These are phyloP conservation scores for Penicillium hordei DNA, from an alignment of 2,329 filamentous ascomycete genomes.

Conservation along the genomic window DNA sequence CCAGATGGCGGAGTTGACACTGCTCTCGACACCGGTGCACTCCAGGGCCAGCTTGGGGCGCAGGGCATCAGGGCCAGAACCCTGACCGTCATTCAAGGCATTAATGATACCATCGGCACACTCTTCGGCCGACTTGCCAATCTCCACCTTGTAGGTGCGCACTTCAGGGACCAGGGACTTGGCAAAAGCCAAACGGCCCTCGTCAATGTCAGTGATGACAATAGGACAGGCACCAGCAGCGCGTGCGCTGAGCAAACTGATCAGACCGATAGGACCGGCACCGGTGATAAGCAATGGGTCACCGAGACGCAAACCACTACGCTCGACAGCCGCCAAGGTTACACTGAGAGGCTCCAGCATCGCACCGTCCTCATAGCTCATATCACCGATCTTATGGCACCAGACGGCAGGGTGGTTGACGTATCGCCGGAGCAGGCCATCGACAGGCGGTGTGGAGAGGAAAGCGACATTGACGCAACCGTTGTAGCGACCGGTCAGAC, in stretches of 20 bases:
- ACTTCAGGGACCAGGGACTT: slow-evolving; percentile 78
- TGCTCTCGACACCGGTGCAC: slow-evolving; percentile 92
- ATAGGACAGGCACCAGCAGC: slow-evolving; percentile 88
- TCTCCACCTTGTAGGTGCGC: slow-evolving; percentile 63
- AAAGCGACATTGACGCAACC: slow-evolving; percentile 85
- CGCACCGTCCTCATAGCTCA: slow-evolving; percentile 88
- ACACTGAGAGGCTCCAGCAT: slow-evolving; percentile 89
- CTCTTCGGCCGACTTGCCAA: slow-evolving; percentile 60
- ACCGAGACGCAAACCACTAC: slow-evolving; percentile 76
- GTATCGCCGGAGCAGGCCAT: slow-evolving; percentile 84
- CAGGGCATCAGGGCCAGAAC: slow-evolving; percentile 53
- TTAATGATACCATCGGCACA: slow-evolving; percentile 67
- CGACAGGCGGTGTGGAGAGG: slow-evolving; percentile 84
- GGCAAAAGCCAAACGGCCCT: slow-evolving; percentile 79
- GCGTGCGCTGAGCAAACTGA: slow-evolving; percentile 78
- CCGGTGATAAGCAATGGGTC: slow-evolving; percentile 88
- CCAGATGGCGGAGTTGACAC: slow-evolving; percentile 82
- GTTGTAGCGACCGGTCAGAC: slow-evolving; percentile 90
- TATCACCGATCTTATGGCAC: slow-evolving; percentile 94
- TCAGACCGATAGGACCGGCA: slow-evolving; percentile 88
- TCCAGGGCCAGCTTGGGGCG: slow-evolving; percentile 83
- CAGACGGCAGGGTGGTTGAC: slow-evolving; percentile 91
- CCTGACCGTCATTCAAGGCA: slow-evolving; percentile 58
- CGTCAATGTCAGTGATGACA: slow-evolving; percentile 92
- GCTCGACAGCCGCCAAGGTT: slow-evolving; percentile 81